phyloP scores from a whole-genome alignment of 306 rosid genomes.

The Citrullus colocynthis region DNA sequence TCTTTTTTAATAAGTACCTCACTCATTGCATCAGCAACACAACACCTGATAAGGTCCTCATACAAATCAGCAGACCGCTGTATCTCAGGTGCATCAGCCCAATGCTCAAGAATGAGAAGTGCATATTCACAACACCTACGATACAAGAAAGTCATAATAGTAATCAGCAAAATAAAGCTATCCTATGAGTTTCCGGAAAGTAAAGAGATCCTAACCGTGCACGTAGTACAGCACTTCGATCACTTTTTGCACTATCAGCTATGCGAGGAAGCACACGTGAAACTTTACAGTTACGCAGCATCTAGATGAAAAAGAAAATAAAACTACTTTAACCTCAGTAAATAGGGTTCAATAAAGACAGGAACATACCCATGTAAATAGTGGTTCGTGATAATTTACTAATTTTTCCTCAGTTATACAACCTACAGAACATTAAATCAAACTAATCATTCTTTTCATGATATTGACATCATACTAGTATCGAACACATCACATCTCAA shows the following conservation, averaged over 20 bases:
- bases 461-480: neutral
- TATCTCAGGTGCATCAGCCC: conserved; percentile 98
- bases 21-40: conserved; percentile 98
- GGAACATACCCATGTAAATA: neutral
- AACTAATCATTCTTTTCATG: neutral
- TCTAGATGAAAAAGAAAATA: conserved; percentile 30
- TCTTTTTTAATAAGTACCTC: conserved; percentile 44
- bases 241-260: conserved; percentile 86
- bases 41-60: conserved; percentile 85
- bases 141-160: conserved; percentile 11
- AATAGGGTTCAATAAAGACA: neutral
- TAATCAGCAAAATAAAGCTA: conserved; percentile 12
- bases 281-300: conserved; percentile 91
- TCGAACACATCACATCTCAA: neutral
- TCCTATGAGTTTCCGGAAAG: neutral
- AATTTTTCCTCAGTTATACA: neutral
- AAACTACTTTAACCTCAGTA: neutral
- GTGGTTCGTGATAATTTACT: neutral
- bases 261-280: conserved; percentile 84
- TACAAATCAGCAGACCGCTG: conserved; percentile 74
- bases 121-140: conserved; percentile 97
- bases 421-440: neutral
- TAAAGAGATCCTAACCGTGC: conserved; percentile 52
- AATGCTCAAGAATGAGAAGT: conserved; percentile 77
- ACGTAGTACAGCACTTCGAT: conserved; percentile 83